Evolutionary conservation across 108 stramenopile genomes (phyloP).

Genomic region (Nannochloropsis oceanica): DNA sequence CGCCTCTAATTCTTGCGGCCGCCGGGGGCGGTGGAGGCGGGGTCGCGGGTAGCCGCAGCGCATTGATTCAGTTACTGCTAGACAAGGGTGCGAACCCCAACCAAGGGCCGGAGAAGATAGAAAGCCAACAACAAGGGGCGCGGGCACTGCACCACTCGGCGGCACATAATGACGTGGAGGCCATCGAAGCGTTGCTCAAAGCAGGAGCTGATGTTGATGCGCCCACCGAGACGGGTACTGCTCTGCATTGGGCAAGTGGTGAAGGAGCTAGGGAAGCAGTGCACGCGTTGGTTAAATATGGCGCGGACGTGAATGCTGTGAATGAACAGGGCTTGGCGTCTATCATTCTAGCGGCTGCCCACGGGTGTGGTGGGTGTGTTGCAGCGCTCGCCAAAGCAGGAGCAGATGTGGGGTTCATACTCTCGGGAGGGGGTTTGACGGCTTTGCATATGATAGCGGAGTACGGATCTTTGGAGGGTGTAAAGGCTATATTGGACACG

Average conservation of each 20-base stretch:
- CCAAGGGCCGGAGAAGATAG: conserved; percentile 25
- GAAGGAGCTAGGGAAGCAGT: conserved; percentile 18
- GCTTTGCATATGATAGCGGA: conserved; percentile 40
- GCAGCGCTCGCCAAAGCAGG: conserved; percentile 27
- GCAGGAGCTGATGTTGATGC: conserved; percentile 24
- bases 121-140: conserved; percentile 24
- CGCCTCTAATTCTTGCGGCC: conserved; percentile 14
- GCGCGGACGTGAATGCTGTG: conserved; percentile 20
- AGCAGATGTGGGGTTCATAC: conserved; percentile 32
- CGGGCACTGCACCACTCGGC: conserved; percentile 35
- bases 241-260: conserved; percentile 42
- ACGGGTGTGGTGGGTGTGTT: conserved; percentile 25
- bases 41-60: neutral
- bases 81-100: neutral
- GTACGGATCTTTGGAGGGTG: conserved; percentile 4
- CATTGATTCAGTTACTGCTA: neutral
- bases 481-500: conserved; percentile 22
- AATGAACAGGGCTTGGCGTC: conserved; percentile 34
- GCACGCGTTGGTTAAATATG: conserved; percentile 10
- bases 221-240: conserved; percentile 28
- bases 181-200: conserved; percentile 4
- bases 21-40: conserved; percentile 2
- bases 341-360: conserved; percentile 32
- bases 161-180: conserved; percentile 24
- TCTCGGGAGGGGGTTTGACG: conserved; percentile 30